Evolutionary conservation across 148 eudicot genomes (phyloP).

Genomic region (Nyssa sinensis): DNA sequence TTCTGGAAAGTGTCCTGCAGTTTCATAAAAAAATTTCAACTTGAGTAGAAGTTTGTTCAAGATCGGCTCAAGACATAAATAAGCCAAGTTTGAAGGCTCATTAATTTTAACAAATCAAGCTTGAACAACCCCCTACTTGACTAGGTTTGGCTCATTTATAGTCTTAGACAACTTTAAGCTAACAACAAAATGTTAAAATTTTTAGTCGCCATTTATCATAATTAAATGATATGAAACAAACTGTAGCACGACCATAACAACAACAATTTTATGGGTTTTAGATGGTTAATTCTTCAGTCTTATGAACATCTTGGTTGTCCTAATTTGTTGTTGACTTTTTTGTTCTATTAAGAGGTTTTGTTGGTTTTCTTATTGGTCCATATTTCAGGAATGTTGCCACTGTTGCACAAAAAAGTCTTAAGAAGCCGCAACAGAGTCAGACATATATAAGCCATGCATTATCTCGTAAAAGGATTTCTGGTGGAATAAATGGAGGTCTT

Average conservation of each 20-base stretch:
- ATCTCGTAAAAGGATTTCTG: constrained; percentile 58
- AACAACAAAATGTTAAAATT: too few species aligned
- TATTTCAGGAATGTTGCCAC: constrained; percentile 42
- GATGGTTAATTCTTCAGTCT: neutral
- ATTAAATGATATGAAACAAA: too few species aligned
- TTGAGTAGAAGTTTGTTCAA: too few species aligned
- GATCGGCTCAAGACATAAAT: too few species aligned
- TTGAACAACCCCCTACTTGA: too few species aligned
- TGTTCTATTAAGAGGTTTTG: neutral
- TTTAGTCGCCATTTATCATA: too few species aligned
- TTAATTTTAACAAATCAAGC: too few species aligned
- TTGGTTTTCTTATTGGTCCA: neutral
- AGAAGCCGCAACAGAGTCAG: constrained; percentile 43
- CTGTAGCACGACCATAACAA: too few species aligned
- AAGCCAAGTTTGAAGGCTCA: too few species aligned
- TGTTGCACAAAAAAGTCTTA: constrained; percentile 32
- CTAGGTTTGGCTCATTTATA: too few species aligned
- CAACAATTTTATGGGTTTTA: neutral
- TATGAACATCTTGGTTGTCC: neutral
- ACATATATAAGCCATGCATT: constrained; percentile 32
- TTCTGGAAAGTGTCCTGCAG: too few species aligned
- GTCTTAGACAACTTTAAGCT: too few species aligned
- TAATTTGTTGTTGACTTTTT: neutral
- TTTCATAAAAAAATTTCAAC: neutral
- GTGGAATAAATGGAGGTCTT: constrained; percentile 61